Conservation (phyloP, 176 grass and related monocot genomes). For the Lolium rigidum region DNA sequence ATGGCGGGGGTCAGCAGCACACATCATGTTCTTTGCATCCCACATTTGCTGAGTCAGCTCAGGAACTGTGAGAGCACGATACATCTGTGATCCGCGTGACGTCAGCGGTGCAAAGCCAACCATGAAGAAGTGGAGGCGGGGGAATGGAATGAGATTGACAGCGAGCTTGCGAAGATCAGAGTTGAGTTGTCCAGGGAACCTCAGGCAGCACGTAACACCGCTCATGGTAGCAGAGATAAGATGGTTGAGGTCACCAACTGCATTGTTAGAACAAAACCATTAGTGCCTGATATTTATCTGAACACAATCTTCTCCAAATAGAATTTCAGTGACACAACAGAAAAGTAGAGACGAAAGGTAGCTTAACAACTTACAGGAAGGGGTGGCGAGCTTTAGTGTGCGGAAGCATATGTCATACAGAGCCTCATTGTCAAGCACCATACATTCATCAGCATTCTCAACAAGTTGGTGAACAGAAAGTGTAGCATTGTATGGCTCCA, state of each 20-base stretch:
- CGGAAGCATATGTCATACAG: constrained; percentile 95
- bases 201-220: constrained; percentile 82
- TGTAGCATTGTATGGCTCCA: constrained; percentile 93
- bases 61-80: constrained; percentile 78
- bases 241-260: constrained; percentile 92
- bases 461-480: constrained; percentile 95
- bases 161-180: constrained; percentile 89
- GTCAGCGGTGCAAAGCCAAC: constrained; percentile 83
- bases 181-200: constrained; percentile 92
- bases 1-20: constrained; percentile 79
- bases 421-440: constrained; percentile 96
- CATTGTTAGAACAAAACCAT: constrained; percentile 26
- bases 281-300: neutral
- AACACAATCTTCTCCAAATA: neutral
- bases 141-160: constrained; percentile 89
- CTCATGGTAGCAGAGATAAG: constrained; percentile 92
- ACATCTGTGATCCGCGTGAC: constrained; percentile 77
- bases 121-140: constrained; percentile 98
- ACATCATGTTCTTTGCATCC: constrained; percentile 99
- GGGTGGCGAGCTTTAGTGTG: constrained; percentile 85
- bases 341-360: neutral
- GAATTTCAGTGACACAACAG: neutral
- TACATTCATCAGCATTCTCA: constrained; percentile 94
- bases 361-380: constrained; percentile 74
- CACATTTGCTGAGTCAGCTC: constrained; percentile 97